Percentiles rank a stretch among this genome's conserved stretches.
These are phyloP conservation scores for Nosema muscidifuracis DNA, from an alignment of 371 early-diverging fungal species.

Conservation along the genomic window DNA sequence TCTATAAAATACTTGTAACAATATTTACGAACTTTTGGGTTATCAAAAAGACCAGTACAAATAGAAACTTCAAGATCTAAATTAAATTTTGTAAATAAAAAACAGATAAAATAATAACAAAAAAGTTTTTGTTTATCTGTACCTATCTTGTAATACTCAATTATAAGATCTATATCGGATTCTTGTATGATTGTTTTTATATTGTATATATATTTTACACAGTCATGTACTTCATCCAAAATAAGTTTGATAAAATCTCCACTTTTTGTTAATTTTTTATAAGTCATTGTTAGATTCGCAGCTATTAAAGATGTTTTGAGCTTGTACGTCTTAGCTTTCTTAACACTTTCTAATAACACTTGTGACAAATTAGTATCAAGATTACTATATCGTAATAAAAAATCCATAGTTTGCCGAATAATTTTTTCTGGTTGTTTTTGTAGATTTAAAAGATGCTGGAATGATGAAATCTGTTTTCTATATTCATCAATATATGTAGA, in stretches of 20 bases:
- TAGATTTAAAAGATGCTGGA: constrained; percentile 11
- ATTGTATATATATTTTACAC: not conserved
- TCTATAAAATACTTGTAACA: constrained; percentile 39
- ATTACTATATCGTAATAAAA: constrained; percentile 9
- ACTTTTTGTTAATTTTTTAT: constrained; percentile 7
- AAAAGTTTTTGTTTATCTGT: constrained; percentile 47
- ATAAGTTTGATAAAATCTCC: constrained; percentile 14
- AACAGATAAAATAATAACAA: constrained; percentile 43
- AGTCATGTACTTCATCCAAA: constrained; percentile 16
- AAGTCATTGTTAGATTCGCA: not conserved
- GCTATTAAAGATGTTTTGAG: constrained; percentile 8
- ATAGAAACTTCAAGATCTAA: constrained; percentile 22
- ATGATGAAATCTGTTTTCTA: constrained; percentile 13
- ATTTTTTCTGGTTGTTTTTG: constrained; percentile 25
- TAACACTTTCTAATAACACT: constrained; percentile 8
- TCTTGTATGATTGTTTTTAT: not conserved
- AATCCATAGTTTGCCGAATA: constrained; percentile 18
- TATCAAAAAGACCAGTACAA: constrained; percentile 32
- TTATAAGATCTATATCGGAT: not conserved
- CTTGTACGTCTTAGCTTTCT: constrained; percentile 11
- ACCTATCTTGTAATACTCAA: constrained; percentile 39
- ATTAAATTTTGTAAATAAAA: constrained; percentile 19
- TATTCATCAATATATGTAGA: constrained; percentile 23
- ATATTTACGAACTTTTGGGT: constrained; percentile 26
- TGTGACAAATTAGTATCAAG: constrained; percentile 11